Percentiles rank a stretch among this genome's conserved stretches.
phyloP scores from a whole-genome alignment of 257 asterid species.

The Eustoma russellianum region DNA sequence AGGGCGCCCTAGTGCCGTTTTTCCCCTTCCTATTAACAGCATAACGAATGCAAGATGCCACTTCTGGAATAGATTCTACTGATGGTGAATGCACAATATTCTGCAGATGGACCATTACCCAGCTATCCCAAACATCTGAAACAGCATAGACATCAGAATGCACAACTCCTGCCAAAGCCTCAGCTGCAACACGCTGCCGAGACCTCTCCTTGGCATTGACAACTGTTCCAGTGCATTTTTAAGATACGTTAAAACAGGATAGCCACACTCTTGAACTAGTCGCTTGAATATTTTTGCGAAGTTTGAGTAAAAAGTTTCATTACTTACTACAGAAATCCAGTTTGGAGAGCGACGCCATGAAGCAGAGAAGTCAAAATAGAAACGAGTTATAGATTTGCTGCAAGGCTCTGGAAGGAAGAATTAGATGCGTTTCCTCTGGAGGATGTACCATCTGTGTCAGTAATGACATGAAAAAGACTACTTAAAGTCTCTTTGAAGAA shows the following conservation, averaged over 20 bases:
- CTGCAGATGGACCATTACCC: slow-evolving; percentile 69
- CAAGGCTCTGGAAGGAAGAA: slow-evolving; percentile 76
- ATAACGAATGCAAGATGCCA: slow-evolving; percentile 90
- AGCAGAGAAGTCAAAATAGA: slow-evolving; percentile 95
- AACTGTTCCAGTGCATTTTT: slow-evolving; percentile 63
- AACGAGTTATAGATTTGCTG: slow-evolving; percentile 86
- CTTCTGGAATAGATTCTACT: slow-evolving; percentile 94
- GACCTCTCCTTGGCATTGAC: slow-evolving; percentile 85
- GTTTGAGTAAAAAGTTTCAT: slow-evolving; percentile 73
- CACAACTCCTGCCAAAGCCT: slow-evolving; percentile 87
- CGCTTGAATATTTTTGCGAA: slow-evolving; percentile 90
- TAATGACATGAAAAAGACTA: slow-evolving; percentile 79
- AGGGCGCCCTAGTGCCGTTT: slow-evolving; percentile 72
- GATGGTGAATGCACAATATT: slow-evolving; percentile 68
- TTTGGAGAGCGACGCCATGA: slow-evolving; percentile 98
- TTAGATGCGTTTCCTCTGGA: slow-evolving; percentile 72
- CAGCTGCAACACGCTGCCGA: slow-evolving; percentile 99
- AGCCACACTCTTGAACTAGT: slow-evolving; percentile 92
- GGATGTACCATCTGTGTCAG: slow-evolving; percentile 59
- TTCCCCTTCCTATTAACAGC: slow-evolving; percentile 96
- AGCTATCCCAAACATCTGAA: slow-evolving; percentile 91
- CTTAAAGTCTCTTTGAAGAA: slow-evolving; percentile 72
- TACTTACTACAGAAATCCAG: slow-evolving; percentile 90
- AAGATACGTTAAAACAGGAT: slow-evolving; percentile 66
- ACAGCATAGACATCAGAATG: slow-evolving; percentile 88